Evolutionary conservation across 2,329 filamentous ascomycete species (phyloP).

Genomic region (Fusarium fracticaudum): DNA sequence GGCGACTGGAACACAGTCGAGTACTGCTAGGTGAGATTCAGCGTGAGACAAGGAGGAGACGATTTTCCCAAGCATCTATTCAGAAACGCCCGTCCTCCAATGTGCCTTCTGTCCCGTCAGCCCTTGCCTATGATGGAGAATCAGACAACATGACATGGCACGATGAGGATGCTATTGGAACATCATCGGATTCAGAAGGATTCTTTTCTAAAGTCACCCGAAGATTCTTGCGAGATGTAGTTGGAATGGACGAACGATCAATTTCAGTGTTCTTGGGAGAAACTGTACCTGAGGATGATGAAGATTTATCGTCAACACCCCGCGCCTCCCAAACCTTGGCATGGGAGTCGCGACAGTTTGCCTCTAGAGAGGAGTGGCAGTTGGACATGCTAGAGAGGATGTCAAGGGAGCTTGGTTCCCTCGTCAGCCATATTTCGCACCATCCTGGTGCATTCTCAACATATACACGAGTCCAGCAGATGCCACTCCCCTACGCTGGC

Average conservation of each 20-base stretch:
- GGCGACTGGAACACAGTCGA: conserved; percentile 90
- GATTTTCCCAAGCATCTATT: conserved; percentile 66
- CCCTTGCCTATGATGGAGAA: conserved; percentile 41
- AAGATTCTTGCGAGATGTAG: conserved; percentile 86
- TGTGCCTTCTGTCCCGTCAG: conserved; percentile 42
- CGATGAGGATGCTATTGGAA: conserved; percentile 58
- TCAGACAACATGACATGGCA: conserved; percentile 61
- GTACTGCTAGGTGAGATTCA: conserved; percentile 89
- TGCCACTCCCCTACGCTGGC: conserved; percentile 79
- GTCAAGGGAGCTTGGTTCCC: conserved; percentile 83
- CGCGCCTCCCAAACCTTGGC: conserved; percentile 52
- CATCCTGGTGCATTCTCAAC: conserved; percentile 91
- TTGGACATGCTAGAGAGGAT: conserved; percentile 83
- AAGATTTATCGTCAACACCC: conserved; percentile 59
- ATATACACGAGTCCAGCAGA: conserved; percentile 73
- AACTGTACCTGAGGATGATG: conserved; percentile 65
- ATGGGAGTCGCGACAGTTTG: conserved; percentile 43
- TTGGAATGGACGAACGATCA: conserved; percentile 88
- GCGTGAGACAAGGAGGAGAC: conserved; percentile 78
- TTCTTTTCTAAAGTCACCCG: conserved; percentile 85
- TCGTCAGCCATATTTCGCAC: conserved; percentile 81
- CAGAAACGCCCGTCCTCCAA: conserved; percentile 44
- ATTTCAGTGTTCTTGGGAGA: conserved; percentile 91
- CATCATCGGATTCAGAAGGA: conserved; percentile 67
- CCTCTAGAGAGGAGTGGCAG: conserved; percentile 70